A percentile compares a stretch with the other conserved stretches of the same genome.
Evolutionary conservation across 495 filamentous ascomycete genomes (phyloP).

Genomic region (Podospora bellae-mahoneyi): DNA sequence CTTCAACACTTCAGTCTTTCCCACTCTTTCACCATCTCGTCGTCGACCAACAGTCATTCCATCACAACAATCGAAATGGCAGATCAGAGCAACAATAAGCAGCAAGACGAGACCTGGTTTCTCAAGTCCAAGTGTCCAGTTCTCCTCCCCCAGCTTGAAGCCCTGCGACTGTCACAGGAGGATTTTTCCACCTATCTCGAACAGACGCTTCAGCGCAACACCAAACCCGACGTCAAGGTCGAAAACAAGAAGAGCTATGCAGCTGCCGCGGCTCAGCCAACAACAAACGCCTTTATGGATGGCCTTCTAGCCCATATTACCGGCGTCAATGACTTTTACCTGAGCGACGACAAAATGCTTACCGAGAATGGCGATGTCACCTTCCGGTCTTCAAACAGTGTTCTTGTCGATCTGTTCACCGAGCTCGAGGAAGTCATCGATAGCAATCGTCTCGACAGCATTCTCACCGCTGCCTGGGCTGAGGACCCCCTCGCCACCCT

Average conservation of each 20-base stretch:
- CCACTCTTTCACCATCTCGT: background rate
- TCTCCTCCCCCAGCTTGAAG: constrained; percentile 33
- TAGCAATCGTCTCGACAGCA: constrained; percentile 27
- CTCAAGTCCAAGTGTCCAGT: constrained; percentile 42
- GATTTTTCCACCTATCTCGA: constrained; percentile 32
- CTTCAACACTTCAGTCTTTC: background rate
- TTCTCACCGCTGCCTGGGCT: constrained; percentile 42
- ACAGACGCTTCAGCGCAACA: constrained; percentile 16
- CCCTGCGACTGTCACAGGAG: constrained; percentile 28
- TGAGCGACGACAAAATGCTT: constrained; percentile 35
- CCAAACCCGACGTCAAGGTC: background rate
- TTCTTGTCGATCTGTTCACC: constrained; percentile 43
- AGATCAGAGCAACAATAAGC: background rate
- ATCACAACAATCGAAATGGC: background rate
- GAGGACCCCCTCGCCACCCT: constrained; percentile 41
- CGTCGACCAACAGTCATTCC: background rate
- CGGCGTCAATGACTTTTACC: constrained; percentile 4
- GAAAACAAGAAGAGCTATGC: background rate
- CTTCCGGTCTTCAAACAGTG: constrained; percentile 36
- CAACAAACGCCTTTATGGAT: constrained; percentile 24
- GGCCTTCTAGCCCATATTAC: constrained; percentile 23
- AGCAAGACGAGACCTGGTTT: constrained; percentile 26
- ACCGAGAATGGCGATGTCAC: constrained; percentile 44
- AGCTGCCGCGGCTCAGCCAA: background rate
- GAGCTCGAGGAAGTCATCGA: constrained; percentile 39